Conservation (phyloP, 2,329 filamentous ascomycete genomes). For the Westerdykella aurantiaca region DNA sequence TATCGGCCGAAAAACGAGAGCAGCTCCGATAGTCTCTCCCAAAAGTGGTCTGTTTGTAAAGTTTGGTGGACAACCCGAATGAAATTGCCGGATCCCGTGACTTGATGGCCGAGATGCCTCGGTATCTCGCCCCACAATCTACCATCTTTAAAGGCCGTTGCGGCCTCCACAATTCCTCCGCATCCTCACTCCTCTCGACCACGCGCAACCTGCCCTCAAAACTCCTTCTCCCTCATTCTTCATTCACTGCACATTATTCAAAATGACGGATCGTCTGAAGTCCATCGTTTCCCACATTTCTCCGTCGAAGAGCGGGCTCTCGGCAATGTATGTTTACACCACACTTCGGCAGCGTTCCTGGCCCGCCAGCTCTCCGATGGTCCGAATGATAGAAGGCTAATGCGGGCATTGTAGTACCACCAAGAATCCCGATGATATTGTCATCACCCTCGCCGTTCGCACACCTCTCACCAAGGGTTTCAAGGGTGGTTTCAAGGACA, state of each 20-base stretch:
- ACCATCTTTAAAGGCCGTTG: background rate
- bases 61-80: too few relatives aligned
- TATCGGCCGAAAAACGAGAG: too few relatives aligned
- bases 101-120: slow-evolving; percentile 11
- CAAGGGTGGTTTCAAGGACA: slow-evolving; percentile 96
- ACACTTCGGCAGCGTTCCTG: background rate
- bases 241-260: slow-evolving; percentile 7
- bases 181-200: slow-evolving; percentile 1
- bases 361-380: background rate
- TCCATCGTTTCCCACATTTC: slow-evolving; percentile 83
- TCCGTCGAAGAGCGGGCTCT: slow-evolving; percentile 64
- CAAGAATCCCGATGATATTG: slow-evolving; percentile 92
- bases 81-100: slow-evolving; percentile 14
- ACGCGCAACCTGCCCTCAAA: slow-evolving; percentile 1
- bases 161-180: slow-evolving; percentile 3
- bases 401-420: slow-evolving; percentile 56
- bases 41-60: too few relatives aligned
- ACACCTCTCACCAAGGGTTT: slow-evolving; percentile 82
- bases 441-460: slow-evolving; percentile 87
- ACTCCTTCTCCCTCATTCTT: slow-evolving; percentile 2
- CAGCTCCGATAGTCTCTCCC: too few relatives aligned
- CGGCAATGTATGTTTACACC: slow-evolving; percentile 62
- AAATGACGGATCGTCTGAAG: slow-evolving; percentile 67
- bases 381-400: slow-evolving; percentile 5
- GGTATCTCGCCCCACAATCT: slow-evolving; percentile 6